These are phyloP conservation scores for Kernera saxatilis DNA, from an alignment of 345 rosid species.

Conservation along the genomic window DNA sequence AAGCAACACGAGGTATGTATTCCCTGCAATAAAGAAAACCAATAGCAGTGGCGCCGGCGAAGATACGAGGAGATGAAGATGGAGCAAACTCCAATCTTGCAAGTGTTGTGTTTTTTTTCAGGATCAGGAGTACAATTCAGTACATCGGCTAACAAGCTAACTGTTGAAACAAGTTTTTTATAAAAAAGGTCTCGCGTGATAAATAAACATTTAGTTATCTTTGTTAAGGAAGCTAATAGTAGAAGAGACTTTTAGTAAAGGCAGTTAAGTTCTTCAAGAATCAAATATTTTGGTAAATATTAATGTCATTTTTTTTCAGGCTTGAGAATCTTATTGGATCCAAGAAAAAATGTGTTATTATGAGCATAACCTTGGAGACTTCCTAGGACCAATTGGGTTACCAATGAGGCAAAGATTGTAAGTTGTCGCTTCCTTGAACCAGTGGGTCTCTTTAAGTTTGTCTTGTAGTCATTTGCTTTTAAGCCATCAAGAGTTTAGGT, in stretches of 20 bases:
- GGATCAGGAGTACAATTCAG: no score
- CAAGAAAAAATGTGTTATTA: background rate
- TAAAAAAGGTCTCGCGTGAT: background rate
- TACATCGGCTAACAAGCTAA: no score
- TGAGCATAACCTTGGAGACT: background rate
- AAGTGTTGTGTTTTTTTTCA: no score
- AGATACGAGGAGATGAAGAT: no score
- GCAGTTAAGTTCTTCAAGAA: background rate
- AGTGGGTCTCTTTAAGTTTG: conserved; percentile 2
- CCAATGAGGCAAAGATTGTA: background rate
- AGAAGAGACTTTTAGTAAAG: background rate
- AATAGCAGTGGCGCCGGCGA: no score
- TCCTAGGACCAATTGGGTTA: background rate
- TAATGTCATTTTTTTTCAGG: background rate
- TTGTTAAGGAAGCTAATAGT: background rate
- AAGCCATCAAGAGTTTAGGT: conserved; percentile 19
- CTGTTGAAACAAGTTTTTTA: background rate
- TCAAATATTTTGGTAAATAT: background rate
- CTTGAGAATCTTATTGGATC: background rate
- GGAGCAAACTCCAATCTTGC: no score
- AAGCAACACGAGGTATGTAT: no score
- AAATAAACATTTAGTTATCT: background rate
- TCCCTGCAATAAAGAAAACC: no score
- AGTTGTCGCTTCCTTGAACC: background rate
- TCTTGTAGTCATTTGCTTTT: conserved; percentile 12